A percentile compares a stretch with the other conserved stretches of the same genome.
phyloP scores from a whole-genome alignment of 2,329 filamentous ascomycete species.

The Ophiostoma novo-ulmi region DNA sequence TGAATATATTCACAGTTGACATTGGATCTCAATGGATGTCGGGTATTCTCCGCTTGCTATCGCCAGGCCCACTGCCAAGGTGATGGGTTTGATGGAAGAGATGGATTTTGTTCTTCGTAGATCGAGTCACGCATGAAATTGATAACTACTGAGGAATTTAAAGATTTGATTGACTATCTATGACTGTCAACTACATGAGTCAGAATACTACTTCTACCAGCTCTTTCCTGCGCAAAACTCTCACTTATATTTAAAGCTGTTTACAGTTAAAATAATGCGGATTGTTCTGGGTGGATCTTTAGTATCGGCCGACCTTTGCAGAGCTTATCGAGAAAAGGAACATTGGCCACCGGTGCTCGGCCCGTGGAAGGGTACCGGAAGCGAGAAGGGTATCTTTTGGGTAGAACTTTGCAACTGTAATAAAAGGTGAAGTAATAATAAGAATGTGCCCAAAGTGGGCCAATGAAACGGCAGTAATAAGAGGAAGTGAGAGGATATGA shows the following conservation, averaged over 20 bases:
- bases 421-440: not conserved
- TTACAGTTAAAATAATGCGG: not conserved
- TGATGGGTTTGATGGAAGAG: not conserved
- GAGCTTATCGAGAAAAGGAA: not conserved
- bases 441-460: slow-evolving; percentile 7
- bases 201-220: not conserved
- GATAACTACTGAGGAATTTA: too few relatives aligned
- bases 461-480: not conserved
- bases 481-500: not conserved
- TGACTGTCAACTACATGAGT: too few relatives aligned
- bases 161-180: too few relatives aligned
- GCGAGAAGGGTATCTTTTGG: not conserved
- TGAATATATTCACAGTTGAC: too few relatives aligned
- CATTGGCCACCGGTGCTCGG: slow-evolving; percentile 7
- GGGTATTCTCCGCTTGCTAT: not conserved
- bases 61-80: not conserved
- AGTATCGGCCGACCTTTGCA: not conserved
- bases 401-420: not conserved
- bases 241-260: not conserved
- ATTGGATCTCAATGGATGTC: not conserved
- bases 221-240: not conserved
- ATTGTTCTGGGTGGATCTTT: not conserved
- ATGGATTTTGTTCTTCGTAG: not conserved
- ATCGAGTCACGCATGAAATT: not conserved
- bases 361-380: not conserved